Percentiles rank a stretch among this genome's conserved stretches.
Conservation (phyloP, 768 basidiomycete species). For the Russula lepida region DNA sequence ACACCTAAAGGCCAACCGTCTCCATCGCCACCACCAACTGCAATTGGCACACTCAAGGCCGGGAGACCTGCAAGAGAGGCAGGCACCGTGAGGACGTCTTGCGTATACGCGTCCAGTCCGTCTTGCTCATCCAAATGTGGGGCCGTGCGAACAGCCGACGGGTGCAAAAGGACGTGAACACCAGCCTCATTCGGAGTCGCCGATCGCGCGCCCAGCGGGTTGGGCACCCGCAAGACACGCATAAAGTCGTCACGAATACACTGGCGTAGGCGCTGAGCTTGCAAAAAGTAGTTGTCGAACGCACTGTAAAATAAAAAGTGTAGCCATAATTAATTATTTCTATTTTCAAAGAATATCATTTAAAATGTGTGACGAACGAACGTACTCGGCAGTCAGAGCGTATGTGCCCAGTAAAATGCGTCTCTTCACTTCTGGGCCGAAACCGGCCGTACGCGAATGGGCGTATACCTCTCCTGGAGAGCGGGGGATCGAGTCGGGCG, state of each 20-base stretch:
- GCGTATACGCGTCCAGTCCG: conserved; percentile 58
- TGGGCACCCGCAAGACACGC: conserved; percentile 51
- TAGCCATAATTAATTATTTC: too few relatives aligned
- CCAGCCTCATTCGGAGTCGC: conserved; percentile 22
- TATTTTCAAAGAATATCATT: neutral
- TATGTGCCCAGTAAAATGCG: conserved; percentile 87
- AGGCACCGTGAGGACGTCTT: conserved; percentile 88
- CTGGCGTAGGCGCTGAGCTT: conserved; percentile 76
- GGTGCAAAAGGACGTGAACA: conserved; percentile 81
- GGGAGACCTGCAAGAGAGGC: conserved; percentile 88
- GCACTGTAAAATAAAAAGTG: conserved; percentile 42
- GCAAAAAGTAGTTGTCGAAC: conserved; percentile 96
- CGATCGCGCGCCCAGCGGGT: conserved; percentile 34
- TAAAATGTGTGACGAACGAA: neutral
- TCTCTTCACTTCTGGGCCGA: conserved; percentile 79
- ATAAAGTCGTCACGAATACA: conserved; percentile 68
- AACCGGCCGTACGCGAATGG: conserved; percentile 55
- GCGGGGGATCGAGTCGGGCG: conserved; percentile 36
- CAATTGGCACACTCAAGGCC: conserved; percentile 59
- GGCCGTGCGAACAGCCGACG: conserved; percentile 80
- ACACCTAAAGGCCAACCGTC: conserved; percentile 79
- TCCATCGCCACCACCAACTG: conserved; percentile 29
- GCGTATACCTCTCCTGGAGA: conserved; percentile 56
- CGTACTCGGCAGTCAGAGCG: conserved; percentile 85
- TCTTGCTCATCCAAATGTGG: conserved; percentile 40